Evolutionary conservation across 2,329 filamentous ascomycete genomes (phyloP), one percentile per base, ranked within the genome.

Genomic region (Volutella citrinella): DNA sequence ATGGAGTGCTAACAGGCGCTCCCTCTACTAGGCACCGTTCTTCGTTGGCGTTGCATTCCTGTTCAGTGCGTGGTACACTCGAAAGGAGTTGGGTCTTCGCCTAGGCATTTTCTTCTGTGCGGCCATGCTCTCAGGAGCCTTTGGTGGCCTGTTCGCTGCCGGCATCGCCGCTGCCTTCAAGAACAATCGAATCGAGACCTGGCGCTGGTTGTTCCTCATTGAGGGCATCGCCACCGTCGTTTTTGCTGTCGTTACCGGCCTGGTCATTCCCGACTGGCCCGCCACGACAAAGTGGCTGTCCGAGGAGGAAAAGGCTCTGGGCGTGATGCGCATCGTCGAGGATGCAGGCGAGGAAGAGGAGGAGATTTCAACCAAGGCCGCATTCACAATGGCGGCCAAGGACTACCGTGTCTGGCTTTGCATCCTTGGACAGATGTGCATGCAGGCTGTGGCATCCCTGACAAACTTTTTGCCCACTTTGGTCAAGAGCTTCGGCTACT

Each of bases 391-490:
- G 38, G 69, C 69, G 0, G 54, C 76, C 13, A 58, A 54, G 6
- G 73, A 77, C 44, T 68, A 66, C 6, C 64, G 69, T 3, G 57
- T 77, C 1, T 78, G 74, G 41, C 41, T 78, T 2, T 76, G 78
- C 32, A 64, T 74, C 3, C 56, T 78, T 15, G 56, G 78, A 4
- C 73, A 78, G 47, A n/a, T n/a, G n/a, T n/a, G n/a, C 74, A 77
- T 36, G 49, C 66, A n/a, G 70, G 64, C 19, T 43, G n/a, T 76
- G 12, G 55, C 75, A 2, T 66, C 68, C 1, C 72, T 78, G 48
- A 74, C 71, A 2, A 80, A 81, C 51, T 82, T 82, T 60, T 82
- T 83, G 57, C 80, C 80, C 0, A 76, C 70, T 0, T 79, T 84
- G 24, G 74, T 82, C 2, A 67, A 76, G 26, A 80, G 76, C 0